Base-by-base conservation (phyloP, 2,329 filamentous ascomycete genomes). In the Colletotrichum agaves region DNA sequence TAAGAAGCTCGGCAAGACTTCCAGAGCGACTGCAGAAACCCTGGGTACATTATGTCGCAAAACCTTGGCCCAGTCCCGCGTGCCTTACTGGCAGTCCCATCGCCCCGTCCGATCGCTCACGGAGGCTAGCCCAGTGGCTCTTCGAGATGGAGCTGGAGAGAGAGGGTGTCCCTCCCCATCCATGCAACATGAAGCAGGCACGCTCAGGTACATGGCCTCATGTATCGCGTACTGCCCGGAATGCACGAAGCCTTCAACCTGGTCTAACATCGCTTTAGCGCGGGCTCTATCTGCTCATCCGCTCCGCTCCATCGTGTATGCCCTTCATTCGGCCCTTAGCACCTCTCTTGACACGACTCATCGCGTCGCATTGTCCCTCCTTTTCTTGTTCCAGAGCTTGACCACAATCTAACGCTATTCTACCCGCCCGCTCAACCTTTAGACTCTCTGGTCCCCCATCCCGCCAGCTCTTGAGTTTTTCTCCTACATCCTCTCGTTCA, bases 271-370 rank as follows among this genome's bases (percentile, higher is more conserved):
- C 55, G 33, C 53, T 60, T 43, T 68, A 65, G 65, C 61, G 65
- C 35, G 3, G 23, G 50, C 43, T 55, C 50, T 50, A 55, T 46
- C 60, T 63, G 39, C 52, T 15, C 37, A 43, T 39, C 35, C n/a
- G 44, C 50, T 58, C 43, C 59, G 60, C 46, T 59, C 61, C 19
- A 21, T 65, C 44, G 21, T 67, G 31, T 58, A 33, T 55, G 47
- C 61, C 49, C 43, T 57, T 57, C 53, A 57, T 65, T 62, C 65
- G 65, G 65, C 65, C 65, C 61, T 65, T 64, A 60, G 61, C 55
- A 68, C 65, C 47, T 47, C 43, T 21, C 41, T 41, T 49, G n/a
- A 21, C 64, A 59, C 61, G 61, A 63, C 53, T 64, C 53, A 41
- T 67, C 65, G 33, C 33, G 65, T 68, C 41, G 47, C 65, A 68